These are phyloP conservation scores for Metroxylon sagu DNA, from an alignment of 176 grass and related monocot genomes.

Conservation along the genomic window DNA sequence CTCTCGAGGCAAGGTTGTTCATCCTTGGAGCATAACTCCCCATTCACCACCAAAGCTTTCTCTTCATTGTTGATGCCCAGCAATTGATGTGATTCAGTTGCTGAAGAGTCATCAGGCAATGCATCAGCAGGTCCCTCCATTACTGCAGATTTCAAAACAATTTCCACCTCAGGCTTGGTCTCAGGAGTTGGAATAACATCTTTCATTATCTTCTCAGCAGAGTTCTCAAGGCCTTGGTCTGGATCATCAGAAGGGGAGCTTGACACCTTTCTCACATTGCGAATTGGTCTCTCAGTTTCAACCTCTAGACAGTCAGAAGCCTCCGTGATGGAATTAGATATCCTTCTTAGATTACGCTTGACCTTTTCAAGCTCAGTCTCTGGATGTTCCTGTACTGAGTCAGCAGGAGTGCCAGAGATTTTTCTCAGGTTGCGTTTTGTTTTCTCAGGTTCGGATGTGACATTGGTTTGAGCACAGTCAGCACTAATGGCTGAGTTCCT, in stretches of 20 bases:
- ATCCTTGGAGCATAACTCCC: slow-evolving; percentile 34
- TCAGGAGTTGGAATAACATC: slow-evolving; percentile 31
- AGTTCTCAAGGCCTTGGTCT: slow-evolving; percentile 23
- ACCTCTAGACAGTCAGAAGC: slow-evolving; percentile 26
- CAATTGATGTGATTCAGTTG: slow-evolving; percentile 37
- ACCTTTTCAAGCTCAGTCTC: slow-evolving; percentile 92
- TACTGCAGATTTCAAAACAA: slow-evolving; percentile 19
- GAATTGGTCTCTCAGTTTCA: slow-evolving; percentile 30
- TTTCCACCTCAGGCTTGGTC: slow-evolving; percentile 38
- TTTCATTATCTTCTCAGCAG: slow-evolving; percentile 30
- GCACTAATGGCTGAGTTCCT: slow-evolving; percentile 24
- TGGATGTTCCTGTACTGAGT: slow-evolving; percentile 53
- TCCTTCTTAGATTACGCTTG: slow-evolving; percentile 81
- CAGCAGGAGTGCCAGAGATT: slow-evolving; percentile 22
- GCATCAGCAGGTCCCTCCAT: slow-evolving; percentile 6
- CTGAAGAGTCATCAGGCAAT: not conserved
- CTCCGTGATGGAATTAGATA: slow-evolving; percentile 55
- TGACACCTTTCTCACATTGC: slow-evolving; percentile 18
- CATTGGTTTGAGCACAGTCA: slow-evolving; percentile 42
- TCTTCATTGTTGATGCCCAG: slow-evolving; percentile 35
- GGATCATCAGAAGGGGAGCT: slow-evolving; percentile 25
- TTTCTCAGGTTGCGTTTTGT: slow-evolving; percentile 47
- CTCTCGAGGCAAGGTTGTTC: slow-evolving; percentile 20
- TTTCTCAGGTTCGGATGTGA: slow-evolving; percentile 33
- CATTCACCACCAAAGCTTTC: slow-evolving; percentile 31